These are phyloP conservation scores for Citrus trifoliata DNA, from an alignment of 345 rosid species.

Conservation along the genomic window DNA sequence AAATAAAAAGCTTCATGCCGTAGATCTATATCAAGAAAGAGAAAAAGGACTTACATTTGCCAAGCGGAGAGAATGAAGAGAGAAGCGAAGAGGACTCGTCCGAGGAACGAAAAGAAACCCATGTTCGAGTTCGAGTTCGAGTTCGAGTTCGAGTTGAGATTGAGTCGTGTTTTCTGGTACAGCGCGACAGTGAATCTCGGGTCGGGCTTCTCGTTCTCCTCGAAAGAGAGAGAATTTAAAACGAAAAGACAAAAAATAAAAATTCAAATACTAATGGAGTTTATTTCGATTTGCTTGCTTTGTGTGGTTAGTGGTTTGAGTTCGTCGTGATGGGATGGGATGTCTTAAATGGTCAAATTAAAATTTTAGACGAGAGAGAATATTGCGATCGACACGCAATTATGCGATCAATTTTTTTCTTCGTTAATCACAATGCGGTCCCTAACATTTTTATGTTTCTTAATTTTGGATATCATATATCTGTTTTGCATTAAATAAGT, in stretches of 20 bases:
- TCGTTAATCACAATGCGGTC: too few species aligned
- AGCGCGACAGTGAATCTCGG: constrained; percentile 1
- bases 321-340: not conserved
- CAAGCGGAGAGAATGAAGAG: constrained; percentile 88
- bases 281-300: too few species aligned
- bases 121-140: constrained; percentile 26
- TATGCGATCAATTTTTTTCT: too few species aligned
- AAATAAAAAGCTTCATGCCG: not conserved
- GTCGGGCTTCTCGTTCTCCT: constrained; percentile 14
- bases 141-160: too few species aligned
- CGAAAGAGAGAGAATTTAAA: not conserved
- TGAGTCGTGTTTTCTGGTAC: not conserved
- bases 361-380: not conserved
- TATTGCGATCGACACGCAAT: not conserved
- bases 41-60: constrained; percentile 55
- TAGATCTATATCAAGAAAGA: constrained; percentile 18
- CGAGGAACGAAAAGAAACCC: constrained; percentile 92
- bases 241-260: too few species aligned
- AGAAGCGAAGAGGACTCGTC: constrained; percentile 89
- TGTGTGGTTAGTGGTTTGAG: too few species aligned
- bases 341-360: not conserved
- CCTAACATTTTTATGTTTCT: too few species aligned
- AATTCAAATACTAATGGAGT: too few species aligned
- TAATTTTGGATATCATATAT: too few species aligned
- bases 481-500: too few species aligned